Evolutionary conservation across 1,284 basidiomycete species (phyloP), one percentile per base, ranked within the genome.

Genomic region (Butyriboletus appendiculatus): DNA sequence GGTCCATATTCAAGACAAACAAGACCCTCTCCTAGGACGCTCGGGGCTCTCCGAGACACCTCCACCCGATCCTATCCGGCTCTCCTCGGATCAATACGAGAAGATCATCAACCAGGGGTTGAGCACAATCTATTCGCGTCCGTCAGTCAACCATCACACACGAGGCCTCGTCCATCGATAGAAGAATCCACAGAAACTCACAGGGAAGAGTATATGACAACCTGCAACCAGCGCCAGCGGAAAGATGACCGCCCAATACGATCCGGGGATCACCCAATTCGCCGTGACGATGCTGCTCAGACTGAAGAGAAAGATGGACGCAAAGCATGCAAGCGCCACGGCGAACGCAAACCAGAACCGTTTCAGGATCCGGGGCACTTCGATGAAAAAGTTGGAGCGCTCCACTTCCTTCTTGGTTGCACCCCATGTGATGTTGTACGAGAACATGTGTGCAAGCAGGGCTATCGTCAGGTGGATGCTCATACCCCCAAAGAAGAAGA

Each of bases 351-450:
- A 61, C 65, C 74, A 77, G 69, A 79, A 81, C 12, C 90, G 82
- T 55, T 84, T 82, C 62, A 86, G 74, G 65, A 94, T 94, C 57
- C 82, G 81, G 0, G 93, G 93, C 6, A 93, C 85, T 66, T 95
- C 92, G 48, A 87, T 81, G 81, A 91, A 94, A 76, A 94, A 94
- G 71, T 94, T 93, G 37, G 85, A 89, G 35, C 83, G 80, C 67
- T 90, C 85, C 47, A 90, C 88, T 65, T 92, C 90, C 60, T 91
- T 91, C 69, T 81, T 85, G 6, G 88, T 90, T 14, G 87, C 87
- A 14, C 81, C 83, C 89, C 89, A 93, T 7, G 79, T 83, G 76
- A 94, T 94, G 72, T 94, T 86, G 75, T 90, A 91, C 2, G 89
- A 90, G 68, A 93, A 85, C 58, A 91, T 59, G 70, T 94, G 92